phyloP scores from a whole-genome alignment of 345 rosid genomes.

The Citrus maxima region DNA sequence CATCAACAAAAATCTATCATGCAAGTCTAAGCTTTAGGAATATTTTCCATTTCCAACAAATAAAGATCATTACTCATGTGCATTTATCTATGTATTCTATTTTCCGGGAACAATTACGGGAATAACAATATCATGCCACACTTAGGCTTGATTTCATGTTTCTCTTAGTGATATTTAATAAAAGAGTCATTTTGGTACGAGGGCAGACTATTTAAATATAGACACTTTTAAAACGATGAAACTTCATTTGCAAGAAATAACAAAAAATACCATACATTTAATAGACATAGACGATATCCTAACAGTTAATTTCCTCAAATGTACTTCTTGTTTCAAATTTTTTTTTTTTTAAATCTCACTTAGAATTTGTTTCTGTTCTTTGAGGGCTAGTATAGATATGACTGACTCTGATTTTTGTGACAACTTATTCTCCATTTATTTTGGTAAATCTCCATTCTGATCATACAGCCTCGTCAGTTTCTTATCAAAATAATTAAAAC shows the following conservation, averaged over 20 bases:
- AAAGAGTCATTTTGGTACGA: background rate
- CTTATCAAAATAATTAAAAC: background rate
- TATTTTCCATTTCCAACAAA: background rate
- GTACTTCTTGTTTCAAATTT: background rate
- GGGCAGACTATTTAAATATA: background rate
- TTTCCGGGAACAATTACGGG: background rate
- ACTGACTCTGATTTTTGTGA: background rate
- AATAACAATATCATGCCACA: background rate
- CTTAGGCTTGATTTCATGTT: background rate
- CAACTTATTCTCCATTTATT: background rate
- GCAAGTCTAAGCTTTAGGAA: background rate
- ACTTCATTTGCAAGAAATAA: background rate
- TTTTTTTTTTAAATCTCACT: background rate
- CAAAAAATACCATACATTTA: background rate
- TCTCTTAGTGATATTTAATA: background rate
- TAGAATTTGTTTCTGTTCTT: background rate
- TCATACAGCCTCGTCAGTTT: background rate
- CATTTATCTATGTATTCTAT: background rate
- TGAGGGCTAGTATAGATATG: background rate
- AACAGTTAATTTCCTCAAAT: background rate
- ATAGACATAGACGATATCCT: background rate
- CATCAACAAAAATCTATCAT: background rate
- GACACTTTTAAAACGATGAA: background rate
- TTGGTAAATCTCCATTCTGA: background rate
- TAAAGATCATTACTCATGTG: background rate